phyloP scores from a whole-genome alignment of 371 early-diverging fungal genomes.

The Rhizomucor pusillus region DNA sequence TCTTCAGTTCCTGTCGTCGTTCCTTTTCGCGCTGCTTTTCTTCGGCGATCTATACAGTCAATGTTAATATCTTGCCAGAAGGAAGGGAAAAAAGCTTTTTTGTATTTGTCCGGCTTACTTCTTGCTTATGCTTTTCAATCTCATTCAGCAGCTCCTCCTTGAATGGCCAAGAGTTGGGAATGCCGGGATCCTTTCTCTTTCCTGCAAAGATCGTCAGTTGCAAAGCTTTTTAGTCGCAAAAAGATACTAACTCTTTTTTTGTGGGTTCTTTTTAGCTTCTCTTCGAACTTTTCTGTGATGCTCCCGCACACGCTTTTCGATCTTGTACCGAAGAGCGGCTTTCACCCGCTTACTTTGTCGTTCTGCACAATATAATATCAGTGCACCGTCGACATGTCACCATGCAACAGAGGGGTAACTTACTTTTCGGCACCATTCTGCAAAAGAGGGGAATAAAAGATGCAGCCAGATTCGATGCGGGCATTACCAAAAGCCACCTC shows the following conservation, averaged over 20 bases:
- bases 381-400: too few species aligned
- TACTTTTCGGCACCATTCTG: too few species aligned
- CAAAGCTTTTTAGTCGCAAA: not conserved
- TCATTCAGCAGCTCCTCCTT: conserved; percentile 50
- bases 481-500: too few species aligned
- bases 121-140: conserved; percentile 47
- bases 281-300: conserved; percentile 73
- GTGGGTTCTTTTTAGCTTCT: conserved; percentile 69
- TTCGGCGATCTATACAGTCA: conserved; percentile 16
- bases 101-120: too few species aligned
- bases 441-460: too few species aligned
- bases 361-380: conserved; percentile 23
- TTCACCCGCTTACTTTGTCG: conserved; percentile 66
- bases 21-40: conserved; percentile 23
- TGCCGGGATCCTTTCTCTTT: conserved; percentile 50
- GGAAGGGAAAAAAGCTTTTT: not conserved
- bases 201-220: conserved; percentile 12
- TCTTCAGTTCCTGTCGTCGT: conserved; percentile 19
- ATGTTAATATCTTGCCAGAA: not conserved
- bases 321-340: conserved; percentile 72
- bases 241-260: conserved; percentile 38
- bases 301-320: conserved; percentile 70
- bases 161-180: conserved; percentile 53
- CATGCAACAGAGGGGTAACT: too few species aligned
- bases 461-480: too few species aligned